These are phyloP conservation scores for Coemansia sp. DNA, from an alignment of 192 early-diverging fungal genomes.

Conservation along the genomic window DNA sequence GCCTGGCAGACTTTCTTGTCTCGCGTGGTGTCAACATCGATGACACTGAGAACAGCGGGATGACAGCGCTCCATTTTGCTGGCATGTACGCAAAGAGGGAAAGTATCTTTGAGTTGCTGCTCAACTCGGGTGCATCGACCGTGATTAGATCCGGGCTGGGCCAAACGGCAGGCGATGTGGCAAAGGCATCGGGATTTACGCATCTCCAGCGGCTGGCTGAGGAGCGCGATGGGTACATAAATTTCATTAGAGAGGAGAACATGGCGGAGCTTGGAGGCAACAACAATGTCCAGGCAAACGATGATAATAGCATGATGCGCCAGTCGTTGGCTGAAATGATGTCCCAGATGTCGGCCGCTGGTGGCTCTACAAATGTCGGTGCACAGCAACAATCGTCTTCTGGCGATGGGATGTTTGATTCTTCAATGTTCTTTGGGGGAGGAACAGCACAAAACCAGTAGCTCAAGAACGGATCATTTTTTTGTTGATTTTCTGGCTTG, in stretches of 20 bases:
- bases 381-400: not conserved
- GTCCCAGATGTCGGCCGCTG: not conserved
- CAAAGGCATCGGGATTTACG: constrained; percentile 11
- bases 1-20: constrained; percentile 51
- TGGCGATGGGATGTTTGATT: not conserved
- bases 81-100: constrained; percentile 52
- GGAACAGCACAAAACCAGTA: too few relatives aligned
- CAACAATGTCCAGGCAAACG: not conserved
- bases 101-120: constrained; percentile 57
- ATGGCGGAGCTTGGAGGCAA: constrained; percentile 12
- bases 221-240: constrained; percentile 44
- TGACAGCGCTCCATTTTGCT: constrained; percentile 73
- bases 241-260: constrained; percentile 47
- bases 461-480: too few relatives aligned
- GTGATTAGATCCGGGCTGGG: constrained; percentile 13
- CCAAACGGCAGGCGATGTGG: constrained; percentile 38
- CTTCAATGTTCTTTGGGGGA: too few relatives aligned
- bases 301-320: not conserved
- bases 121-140: constrained; percentile 59
- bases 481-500: too few relatives aligned
- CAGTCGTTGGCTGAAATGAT: constrained; percentile 7
- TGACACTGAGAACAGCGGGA: constrained; percentile 61
- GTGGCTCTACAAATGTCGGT: not conserved
- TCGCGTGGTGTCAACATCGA: constrained; percentile 54
- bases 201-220: constrained; percentile 29